Base-by-base conservation (phyloP, 1,139 yeast genomes). In the Zygosaccharomyces sapae region DNA sequence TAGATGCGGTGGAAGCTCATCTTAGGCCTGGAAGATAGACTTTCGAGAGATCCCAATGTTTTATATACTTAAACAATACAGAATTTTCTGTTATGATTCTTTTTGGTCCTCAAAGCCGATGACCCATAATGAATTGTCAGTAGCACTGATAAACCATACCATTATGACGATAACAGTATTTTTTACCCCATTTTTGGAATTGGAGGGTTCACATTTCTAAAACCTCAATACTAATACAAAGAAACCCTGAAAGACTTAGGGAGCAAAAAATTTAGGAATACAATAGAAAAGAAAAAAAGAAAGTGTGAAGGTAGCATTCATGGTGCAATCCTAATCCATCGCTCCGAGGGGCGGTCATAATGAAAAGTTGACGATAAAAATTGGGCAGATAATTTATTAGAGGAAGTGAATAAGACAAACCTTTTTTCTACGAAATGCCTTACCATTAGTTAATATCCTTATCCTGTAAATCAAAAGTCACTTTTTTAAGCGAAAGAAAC, bases 401-500 rank as follows among this genome's bases (percentile, higher is more conserved):
- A 12, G 30, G 30, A 1, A n/a, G n/a, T 13, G 5, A 4, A 10
- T 2, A 2, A 3, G 10, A 27, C 13, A n/a, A n/a, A n/a, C n/a
- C n/a, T n/a, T n/a, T n/a, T n/a, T n/a, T n/a, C n/a, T n/a, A n/a
- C n/a, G n/a, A n/a, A n/a, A n/a, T n/a, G n/a, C n/a, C n/a, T n/a
- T n/a, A n/a, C n/a, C n/a, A n/a, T n/a, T n/a, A n/a, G n/a, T n/a
- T n/a, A n/a, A n/a, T n/a, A n/a, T n/a, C n/a, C n/a, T n/a, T n/a
- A n/a, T n/a, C n/a, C 5, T 8, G n/a, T 4, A 7, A 33, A 7
- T 5, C 2, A 3, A 33, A 33, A 12, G 8, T 31, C 7, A 18
- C 5, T 10, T n/a, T 16, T 33, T 43, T 33, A 52, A 29, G 55
- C 55, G 47, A 60, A 60, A 9, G 56, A 53, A 25, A 59, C 63